phyloP scores from a whole-genome alignment of 1,139 yeast species.

The Zygosaccharomyces pseudobailii region DNA sequence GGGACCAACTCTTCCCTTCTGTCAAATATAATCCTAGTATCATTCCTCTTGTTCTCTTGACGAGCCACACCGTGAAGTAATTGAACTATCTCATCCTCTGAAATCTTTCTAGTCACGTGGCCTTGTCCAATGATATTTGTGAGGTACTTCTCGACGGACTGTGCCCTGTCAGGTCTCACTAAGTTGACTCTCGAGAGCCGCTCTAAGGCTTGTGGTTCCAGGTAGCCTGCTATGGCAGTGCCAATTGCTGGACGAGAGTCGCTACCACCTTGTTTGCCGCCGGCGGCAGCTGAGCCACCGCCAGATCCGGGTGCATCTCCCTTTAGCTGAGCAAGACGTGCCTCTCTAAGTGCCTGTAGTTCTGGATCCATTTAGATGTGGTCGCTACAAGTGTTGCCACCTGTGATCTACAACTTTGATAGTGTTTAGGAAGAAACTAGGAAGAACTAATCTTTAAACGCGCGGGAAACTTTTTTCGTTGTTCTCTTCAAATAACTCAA shows the following conservation, averaged over 20 bases:
- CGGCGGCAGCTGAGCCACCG: constrained; percentile 17
- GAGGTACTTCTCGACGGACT: constrained; percentile 80
- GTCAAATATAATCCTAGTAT: constrained; percentile 56
- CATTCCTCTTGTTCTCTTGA: constrained; percentile 60
- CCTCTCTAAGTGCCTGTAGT: constrained; percentile 81
- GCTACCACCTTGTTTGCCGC: constrained; percentile 12
- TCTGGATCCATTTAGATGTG: constrained; percentile 53
- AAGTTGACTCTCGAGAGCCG: constrained; percentile 80
- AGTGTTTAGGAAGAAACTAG: not conserved
- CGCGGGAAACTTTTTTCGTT: constrained; percentile 1
- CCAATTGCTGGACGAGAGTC: constrained; percentile 17
- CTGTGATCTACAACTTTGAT: not conserved
- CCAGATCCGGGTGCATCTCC: constrained; percentile 26
- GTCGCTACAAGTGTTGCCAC: not conserved
- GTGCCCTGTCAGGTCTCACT: constrained; percentile 88
- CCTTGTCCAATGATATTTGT: constrained; percentile 75
- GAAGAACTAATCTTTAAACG: constrained; percentile 1
- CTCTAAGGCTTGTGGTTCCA: constrained; percentile 82
- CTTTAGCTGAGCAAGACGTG: constrained; percentile 79
- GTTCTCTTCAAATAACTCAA: not conserved
- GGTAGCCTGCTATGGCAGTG: constrained; percentile 53
- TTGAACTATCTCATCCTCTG: constrained; percentile 76
- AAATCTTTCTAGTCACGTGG: constrained; percentile 63
- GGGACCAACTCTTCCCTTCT: constrained; percentile 35
- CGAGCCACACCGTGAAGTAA: constrained; percentile 78